Evolutionary conservation across 1,284 basidiomycete species (phyloP), one percentile per base, ranked within the genome.

Genomic region (Flammula alnicola): DNA sequence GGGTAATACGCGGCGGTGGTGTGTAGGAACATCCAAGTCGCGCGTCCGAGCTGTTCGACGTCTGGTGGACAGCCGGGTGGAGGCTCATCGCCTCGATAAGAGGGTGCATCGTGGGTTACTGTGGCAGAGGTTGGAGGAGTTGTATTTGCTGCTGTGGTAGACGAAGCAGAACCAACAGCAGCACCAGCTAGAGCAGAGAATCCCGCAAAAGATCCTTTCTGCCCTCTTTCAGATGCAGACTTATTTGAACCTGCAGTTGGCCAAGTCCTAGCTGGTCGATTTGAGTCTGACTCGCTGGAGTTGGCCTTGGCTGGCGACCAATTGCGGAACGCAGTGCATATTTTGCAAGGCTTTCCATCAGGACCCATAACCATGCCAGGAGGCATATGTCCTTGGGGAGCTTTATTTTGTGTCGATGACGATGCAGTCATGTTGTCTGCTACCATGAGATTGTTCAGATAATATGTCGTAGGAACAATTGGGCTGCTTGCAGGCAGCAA

Each of bases 21-120:
- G 66, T 98, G 95, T 29, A 98, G 78, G 79, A 98, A 97, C 14
- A 93, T 90, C 95, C 95, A 98, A 3, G 95, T 96, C 40, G 95
- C 88, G 43, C 85, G 83, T 4, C 95, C 95, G 32, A 98, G 84
- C 49, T 83, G 77, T 60, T 93, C 91, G 36, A 88, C 86, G 67
- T 97, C 94, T 0, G 93, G 84, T 9, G 95, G 95, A 63, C 95
- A 97, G 54, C 90, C 74, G 19, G 73, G 72, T 2, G 83, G 81
- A 37, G 75, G 78, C n/a, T 63, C 63, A n/a, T 77, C 72, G 11
- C 62, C 50, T 17, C 57, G 56, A 26, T 50, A 62, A 23, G 58
- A 45, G 20, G 55, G 47, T 22, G 54, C 19, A 30, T 40, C 36
- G 3, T 32, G 32, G 11, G 42, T 20, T 9, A n/a, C 54, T 25